Percentiles rank a stretch among this genome's conserved stretches.
Evolutionary conservation across 2,329 filamentous ascomycete species (phyloP).

Genomic region (Exophiala viscosa): DNA sequence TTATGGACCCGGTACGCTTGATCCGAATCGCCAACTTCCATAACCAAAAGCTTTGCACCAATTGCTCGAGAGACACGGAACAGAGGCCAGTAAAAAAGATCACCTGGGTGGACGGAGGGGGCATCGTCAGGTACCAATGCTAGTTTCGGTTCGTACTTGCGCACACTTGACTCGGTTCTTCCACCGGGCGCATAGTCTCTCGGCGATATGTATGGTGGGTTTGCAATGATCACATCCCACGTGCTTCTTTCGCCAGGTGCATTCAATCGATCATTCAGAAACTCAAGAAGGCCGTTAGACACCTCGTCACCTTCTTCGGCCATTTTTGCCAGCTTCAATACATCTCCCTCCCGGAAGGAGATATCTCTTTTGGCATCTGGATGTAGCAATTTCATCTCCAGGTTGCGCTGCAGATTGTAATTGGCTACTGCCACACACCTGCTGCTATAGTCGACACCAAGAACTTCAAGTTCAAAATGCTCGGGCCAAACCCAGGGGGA

Average conservation of each 20-base stretch:
- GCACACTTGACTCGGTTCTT: slow-evolving; percentile 66
- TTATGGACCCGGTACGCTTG: slow-evolving; percentile 64
- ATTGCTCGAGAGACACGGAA: slow-evolving; percentile 53
- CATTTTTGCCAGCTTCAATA: slow-evolving; percentile 30
- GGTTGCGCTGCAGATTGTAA: slow-evolving; percentile 59
- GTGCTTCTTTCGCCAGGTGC: background rate
- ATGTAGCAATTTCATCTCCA: slow-evolving; percentile 30
- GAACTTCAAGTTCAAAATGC: slow-evolving; percentile 45
- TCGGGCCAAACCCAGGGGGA: background rate
- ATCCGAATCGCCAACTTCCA: slow-evolving; percentile 67
- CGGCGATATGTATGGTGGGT: slow-evolving; percentile 85
- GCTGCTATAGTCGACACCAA: slow-evolving; percentile 70
- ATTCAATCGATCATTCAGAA: background rate
- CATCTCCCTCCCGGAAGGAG: slow-evolving; percentile 47
- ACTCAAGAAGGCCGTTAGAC: background rate
- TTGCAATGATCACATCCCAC: slow-evolving; percentile 71
- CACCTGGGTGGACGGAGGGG: slow-evolving; percentile 30
- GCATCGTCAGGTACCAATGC: slow-evolving; percentile 62
- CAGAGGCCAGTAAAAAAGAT: slow-evolving; percentile 67
- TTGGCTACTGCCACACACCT: slow-evolving; percentile 62
- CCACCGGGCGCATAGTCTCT: slow-evolving; percentile 55
- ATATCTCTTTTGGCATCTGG: slow-evolving; percentile 35
- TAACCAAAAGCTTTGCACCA: slow-evolving; percentile 55
- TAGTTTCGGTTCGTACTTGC: slow-evolving; percentile 72
- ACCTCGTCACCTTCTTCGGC: background rate